phyloP scores from a whole-genome alignment of 2,329 filamentous ascomycete genomes.

The Diaporthe ilicicola region DNA sequence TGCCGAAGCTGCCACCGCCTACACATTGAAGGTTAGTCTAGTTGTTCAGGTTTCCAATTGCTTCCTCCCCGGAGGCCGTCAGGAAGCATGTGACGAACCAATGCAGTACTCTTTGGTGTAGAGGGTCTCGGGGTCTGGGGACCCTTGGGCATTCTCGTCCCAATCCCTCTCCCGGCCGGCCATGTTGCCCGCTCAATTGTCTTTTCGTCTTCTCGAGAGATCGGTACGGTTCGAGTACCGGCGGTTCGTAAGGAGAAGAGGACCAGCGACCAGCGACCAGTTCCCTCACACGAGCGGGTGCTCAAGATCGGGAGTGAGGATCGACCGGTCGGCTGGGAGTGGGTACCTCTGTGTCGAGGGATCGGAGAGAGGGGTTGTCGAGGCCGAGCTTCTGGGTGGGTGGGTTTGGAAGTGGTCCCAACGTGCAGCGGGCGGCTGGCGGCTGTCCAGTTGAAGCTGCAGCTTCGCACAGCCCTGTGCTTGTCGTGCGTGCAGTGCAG shows the following conservation, averaged over 20 bases:
- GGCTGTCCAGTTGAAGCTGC: constrained; percentile 21
- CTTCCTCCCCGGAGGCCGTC: not conserved
- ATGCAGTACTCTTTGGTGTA: constrained; percentile 95
- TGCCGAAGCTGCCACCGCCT: constrained; percentile 98
- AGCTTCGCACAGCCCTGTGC: constrained; percentile 6
- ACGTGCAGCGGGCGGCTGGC: not conserved
- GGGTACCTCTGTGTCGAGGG: constrained; percentile 4
- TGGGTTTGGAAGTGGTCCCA: constrained; percentile 7
- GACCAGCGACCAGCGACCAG: not conserved
- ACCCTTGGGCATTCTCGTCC: constrained; percentile 50
- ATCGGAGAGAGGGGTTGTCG: constrained; percentile 12
- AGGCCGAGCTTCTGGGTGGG: constrained; percentile 10
- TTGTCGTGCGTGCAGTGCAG: not conserved
- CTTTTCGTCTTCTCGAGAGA: not conserved
- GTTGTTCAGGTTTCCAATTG: constrained; percentile 7
- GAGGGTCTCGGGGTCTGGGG: constrained; percentile 84
- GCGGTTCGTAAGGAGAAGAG: not conserved
- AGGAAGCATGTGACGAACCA: constrained; percentile 59
- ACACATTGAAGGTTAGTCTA: constrained; percentile 39
- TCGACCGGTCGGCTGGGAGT: constrained; percentile 19
- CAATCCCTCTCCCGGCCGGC: constrained; percentile 56
- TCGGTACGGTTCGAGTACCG: not conserved
- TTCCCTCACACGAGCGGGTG: not conserved
- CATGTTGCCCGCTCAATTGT: constrained; percentile 47
- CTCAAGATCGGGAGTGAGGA: constrained; percentile 20